phyloP scores from a whole-genome alignment of 1,284 basidiomycete genomes.

The Pulveroboletus sp. region DNA sequence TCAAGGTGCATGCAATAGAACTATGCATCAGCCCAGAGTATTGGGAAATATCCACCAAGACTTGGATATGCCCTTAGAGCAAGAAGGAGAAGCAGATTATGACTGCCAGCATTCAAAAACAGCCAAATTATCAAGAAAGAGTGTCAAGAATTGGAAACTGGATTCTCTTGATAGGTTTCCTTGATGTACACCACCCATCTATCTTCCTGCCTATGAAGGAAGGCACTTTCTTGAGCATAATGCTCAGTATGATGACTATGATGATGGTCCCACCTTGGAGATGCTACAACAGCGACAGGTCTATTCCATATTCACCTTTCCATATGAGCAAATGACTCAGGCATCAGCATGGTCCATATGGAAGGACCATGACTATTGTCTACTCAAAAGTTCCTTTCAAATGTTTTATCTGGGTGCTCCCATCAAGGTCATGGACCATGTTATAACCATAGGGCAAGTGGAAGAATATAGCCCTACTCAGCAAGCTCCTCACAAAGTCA shows the following conservation, averaged over 20 bases:
- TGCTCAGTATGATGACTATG: slow-evolving; percentile 8
- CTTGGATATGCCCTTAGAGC: background rate
- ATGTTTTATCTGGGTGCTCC: slow-evolving; percentile 19
- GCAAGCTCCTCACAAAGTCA: no score
- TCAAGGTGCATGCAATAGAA: background rate
- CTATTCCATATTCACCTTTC: background rate
- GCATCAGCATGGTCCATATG: slow-evolving; percentile 16
- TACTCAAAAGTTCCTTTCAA: slow-evolving; percentile 10
- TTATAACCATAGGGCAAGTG: background rate
- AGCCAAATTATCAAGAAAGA: background rate
- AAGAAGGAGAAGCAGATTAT: background rate
- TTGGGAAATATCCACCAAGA: background rate
- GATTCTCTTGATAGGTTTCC: background rate
- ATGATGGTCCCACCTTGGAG: slow-evolving; percentile 13
- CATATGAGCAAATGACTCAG: background rate
- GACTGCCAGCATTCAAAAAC: background rate
- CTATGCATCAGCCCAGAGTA: background rate
- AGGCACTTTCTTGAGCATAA: background rate
- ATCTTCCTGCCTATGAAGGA: background rate
- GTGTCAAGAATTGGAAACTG: background rate
- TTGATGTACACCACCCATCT: background rate
- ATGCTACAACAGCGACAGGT: slow-evolving; percentile 9
- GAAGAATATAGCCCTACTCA: background rate
- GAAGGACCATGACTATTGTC: slow-evolving; percentile 18
- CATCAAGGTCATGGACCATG: slow-evolving; percentile 4